Conservation (phyloP, 1,284 basidiomycete genomes). For the Gastroboletus turbinatus region DNA sequence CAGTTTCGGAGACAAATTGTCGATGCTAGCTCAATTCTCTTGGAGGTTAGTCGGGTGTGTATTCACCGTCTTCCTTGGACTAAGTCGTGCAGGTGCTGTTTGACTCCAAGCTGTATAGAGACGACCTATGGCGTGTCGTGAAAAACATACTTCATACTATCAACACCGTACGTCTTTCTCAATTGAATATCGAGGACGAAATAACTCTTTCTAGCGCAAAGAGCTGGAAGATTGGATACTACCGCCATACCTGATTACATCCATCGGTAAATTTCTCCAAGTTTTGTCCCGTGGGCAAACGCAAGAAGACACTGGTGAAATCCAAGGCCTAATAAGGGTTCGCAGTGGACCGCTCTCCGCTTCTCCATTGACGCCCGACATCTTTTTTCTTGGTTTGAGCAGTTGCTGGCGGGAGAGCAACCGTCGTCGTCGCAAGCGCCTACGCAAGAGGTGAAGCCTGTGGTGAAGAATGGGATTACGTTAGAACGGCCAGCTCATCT, state of each 20-base stretch:
- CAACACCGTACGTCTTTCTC: slow-evolving; percentile 40
- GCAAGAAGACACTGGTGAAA: slow-evolving; percentile 37
- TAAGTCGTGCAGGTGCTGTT: slow-evolving; percentile 34
- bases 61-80: neutral
- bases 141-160: slow-evolving; percentile 41
- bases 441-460: slow-evolving; percentile 12
- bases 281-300: slow-evolving; percentile 26
- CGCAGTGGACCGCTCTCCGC: slow-evolving; percentile 54
- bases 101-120: slow-evolving; percentile 32
- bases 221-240: slow-evolving; percentile 44
- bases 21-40: slow-evolving; percentile 46
- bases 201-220: slow-evolving; percentile 42
- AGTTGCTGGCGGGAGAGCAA: slow-evolving; percentile 44
- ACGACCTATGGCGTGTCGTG: slow-evolving; percentile 40
- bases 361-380: slow-evolving; percentile 45
- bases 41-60: slow-evolving; percentile 43
- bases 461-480: slow-evolving; percentile 15
- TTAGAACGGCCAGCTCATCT: slow-evolving; percentile 30
- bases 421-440: slow-evolving; percentile 21
- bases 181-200: slow-evolving; percentile 8
- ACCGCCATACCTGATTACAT: slow-evolving; percentile 42
- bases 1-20: slow-evolving; percentile 44
- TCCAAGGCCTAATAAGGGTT: slow-evolving; percentile 63
- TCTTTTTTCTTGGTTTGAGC: slow-evolving; percentile 48
- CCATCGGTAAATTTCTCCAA: slow-evolving; percentile 41